Conservation (phyloP, 257 asterid species). For the Eucommia ulmoides region DNA sequence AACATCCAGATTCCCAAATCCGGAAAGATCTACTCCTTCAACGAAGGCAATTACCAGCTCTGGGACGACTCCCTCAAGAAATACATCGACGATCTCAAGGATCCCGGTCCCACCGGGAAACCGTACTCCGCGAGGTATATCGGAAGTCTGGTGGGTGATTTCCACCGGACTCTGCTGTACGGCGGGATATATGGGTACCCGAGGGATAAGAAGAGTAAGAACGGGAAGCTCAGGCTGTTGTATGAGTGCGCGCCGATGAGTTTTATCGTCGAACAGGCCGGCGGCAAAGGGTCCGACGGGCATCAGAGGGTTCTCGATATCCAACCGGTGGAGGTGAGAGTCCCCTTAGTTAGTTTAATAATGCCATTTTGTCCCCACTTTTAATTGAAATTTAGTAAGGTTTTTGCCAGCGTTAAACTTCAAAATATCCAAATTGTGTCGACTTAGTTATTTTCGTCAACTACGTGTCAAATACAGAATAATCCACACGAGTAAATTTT, state of each 20-base stretch:
- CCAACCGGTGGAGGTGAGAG: conserved; percentile 70
- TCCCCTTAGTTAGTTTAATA: too few relatives aligned
- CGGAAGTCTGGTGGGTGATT: conserved; percentile 90
- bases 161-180: conserved; percentile 63
- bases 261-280: conserved; percentile 91
- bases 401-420: too few relatives aligned
- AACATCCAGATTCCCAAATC: conserved; percentile 64
- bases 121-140: conserved; percentile 86
- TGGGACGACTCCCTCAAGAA: conserved; percentile 85
- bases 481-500: too few relatives aligned
- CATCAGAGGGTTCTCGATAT: conserved; percentile 66
- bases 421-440: too few relatives aligned
- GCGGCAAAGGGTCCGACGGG: conserved; percentile 92
- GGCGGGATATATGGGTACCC: conserved; percentile 97
- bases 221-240: conserved; percentile 82
- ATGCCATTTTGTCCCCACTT: too few relatives aligned
- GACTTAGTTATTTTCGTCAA: too few relatives aligned
- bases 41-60: conserved; percentile 84
- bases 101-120: conserved; percentile 87
- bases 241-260: conserved; percentile 98
- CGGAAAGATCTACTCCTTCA: conserved; percentile 76
- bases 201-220: conserved; percentile 65
- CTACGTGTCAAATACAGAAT: too few relatives aligned
- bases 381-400: too few relatives aligned
- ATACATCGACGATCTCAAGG: conserved; percentile 79